Evolutionary conservation across 1,139 yeast species (phyloP).

Genomic region (Sugiyamaella xylanicola): DNA sequence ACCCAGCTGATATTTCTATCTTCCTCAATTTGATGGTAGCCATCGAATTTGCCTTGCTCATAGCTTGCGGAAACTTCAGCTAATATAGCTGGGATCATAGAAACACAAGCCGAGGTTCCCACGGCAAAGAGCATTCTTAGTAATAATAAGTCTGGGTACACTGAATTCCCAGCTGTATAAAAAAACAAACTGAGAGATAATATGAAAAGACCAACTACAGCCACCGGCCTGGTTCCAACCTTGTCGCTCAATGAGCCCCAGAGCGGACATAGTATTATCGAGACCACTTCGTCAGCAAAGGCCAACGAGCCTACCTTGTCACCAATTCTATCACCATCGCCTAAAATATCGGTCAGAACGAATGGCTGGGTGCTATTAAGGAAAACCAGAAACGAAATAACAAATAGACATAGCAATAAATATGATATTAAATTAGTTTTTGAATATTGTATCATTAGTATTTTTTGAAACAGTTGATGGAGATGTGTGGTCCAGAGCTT

Average conservation of each 20-base stretch:
- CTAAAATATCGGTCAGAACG: conserved; percentile 59
- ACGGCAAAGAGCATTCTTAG: conserved; percentile 60
- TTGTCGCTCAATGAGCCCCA: conserved; percentile 67
- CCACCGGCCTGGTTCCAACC: conserved; percentile 60
- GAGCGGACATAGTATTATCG: conserved; percentile 60
- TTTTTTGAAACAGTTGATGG: no score
- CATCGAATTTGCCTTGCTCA: conserved; percentile 19
- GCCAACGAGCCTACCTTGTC: conserved; percentile 62
- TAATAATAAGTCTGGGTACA: conserved; percentile 55
- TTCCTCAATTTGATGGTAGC: conserved; percentile 20
- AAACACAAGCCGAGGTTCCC: conserved; percentile 55
- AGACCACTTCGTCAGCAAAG: conserved; percentile 61
- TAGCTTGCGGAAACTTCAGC: conserved; percentile 51
- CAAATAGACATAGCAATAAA: conserved; percentile 48
- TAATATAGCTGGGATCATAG: conserved; percentile 54
- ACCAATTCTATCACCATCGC: conserved; percentile 53
- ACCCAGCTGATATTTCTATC: conserved; percentile 13
- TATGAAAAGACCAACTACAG: conserved; percentile 51
- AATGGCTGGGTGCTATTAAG: conserved; percentile 69
- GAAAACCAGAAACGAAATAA: conserved; percentile 66
- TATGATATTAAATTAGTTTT: conserved; percentile 33
- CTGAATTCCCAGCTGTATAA: conserved; percentile 50
- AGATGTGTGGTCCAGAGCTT: no score
- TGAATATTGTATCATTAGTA: conserved; percentile 17
- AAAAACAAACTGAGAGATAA: conserved; percentile 53